Percentiles rank a stretch among this genome's conserved stretches.
phyloP scores from a whole-genome alignment of 2,329 filamentous ascomycete genomes.

The Colletotrichum eremochloae region DNA sequence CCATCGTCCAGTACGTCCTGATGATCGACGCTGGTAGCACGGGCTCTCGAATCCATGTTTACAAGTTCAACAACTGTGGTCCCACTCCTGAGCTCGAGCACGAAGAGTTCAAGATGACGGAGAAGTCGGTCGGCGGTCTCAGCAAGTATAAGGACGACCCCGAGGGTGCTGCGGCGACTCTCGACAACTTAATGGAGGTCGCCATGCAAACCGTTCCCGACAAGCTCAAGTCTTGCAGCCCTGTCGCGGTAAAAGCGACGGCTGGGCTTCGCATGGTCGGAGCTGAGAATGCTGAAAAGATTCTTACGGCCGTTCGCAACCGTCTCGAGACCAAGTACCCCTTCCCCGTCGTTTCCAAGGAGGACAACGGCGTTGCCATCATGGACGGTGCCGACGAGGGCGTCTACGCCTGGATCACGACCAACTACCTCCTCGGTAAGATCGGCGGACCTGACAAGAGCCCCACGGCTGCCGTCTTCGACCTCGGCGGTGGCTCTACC shows the following conservation, averaged over 20 bases:
- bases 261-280: constrained; percentile 92
- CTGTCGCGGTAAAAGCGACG: constrained; percentile 97
- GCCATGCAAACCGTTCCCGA: constrained; percentile 89
- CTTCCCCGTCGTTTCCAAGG: constrained; percentile 90
- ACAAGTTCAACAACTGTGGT: constrained; percentile 99
- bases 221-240: constrained; percentile 90
- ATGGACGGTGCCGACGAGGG: constrained; percentile 99
- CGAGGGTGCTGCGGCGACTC: constrained; percentile 87
- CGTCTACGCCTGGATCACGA: constrained; percentile 99
- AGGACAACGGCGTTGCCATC: constrained; percentile 90
- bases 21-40: constrained; percentile 99
- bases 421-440: constrained; percentile 97
- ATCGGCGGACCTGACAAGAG: constrained; percentile 93
- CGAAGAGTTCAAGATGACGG: constrained; percentile 94
- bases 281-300: constrained; percentile 82
- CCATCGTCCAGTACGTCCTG: constrained; percentile 95
- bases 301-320: constrained; percentile 85
- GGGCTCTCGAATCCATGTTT: constrained; percentile 97
- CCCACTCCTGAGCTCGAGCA: constrained; percentile 93
- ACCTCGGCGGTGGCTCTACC: constrained; percentile 95
- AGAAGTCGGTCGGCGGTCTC: constrained; percentile 85
- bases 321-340: constrained; percentile 91
- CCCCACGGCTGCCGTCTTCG: constrained; percentile 93
- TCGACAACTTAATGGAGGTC: constrained; percentile 89
- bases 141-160: constrained; percentile 91